These are phyloP conservation scores for Pseudogymnoascus sp. DNA, from an alignment of 2,329 filamentous ascomycete genomes.

Conservation along the genomic window DNA sequence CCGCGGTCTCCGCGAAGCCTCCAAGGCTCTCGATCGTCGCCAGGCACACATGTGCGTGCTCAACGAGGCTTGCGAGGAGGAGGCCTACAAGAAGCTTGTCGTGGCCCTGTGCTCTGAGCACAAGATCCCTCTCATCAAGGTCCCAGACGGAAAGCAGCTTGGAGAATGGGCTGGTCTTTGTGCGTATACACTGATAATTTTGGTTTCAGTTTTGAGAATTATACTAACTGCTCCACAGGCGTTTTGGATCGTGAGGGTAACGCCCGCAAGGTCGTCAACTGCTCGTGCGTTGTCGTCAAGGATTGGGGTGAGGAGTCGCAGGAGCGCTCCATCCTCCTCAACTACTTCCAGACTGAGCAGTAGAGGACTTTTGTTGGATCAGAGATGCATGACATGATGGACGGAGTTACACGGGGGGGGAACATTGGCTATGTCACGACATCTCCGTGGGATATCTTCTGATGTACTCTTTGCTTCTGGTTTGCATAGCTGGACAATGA, in stretches of 20 bases:
- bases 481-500: neutral
- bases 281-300: conserved; percentile 99
- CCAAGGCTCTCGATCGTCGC: conserved; percentile 96
- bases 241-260: conserved; percentile 99
- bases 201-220: conserved; percentile 13
- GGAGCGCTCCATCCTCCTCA: conserved; percentile 97
- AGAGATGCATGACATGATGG: conserved; percentile 17
- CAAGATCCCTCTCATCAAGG: conserved; percentile 99
- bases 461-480: conserved; percentile 24
- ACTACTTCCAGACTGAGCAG: conserved; percentile 98
- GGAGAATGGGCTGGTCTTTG: conserved; percentile 99
- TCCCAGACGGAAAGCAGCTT: conserved; percentile 98
- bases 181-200: conserved; percentile 48
- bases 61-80: conserved; percentile 99
- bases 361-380: conserved; percentile 33
- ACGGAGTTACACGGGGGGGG: conserved; percentile 24
- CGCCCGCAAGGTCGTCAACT: conserved; percentile 99
- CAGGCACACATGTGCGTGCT: conserved; percentile 99
- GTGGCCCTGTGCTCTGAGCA: conserved; percentile 98
- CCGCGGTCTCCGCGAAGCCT: conserved; percentile 94
- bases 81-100: conserved; percentile 99
- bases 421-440: conserved; percentile 22
- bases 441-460: conserved; percentile 21
- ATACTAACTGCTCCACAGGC: conserved; percentile 44
- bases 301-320: conserved; percentile 99